Percentiles rank a stretch among this genome's conserved stretches.
These are phyloP conservation scores for Pseudogymnoascus sp. DNA, from an alignment of 2,329 filamentous ascomycete species.

Conservation along the genomic window DNA sequence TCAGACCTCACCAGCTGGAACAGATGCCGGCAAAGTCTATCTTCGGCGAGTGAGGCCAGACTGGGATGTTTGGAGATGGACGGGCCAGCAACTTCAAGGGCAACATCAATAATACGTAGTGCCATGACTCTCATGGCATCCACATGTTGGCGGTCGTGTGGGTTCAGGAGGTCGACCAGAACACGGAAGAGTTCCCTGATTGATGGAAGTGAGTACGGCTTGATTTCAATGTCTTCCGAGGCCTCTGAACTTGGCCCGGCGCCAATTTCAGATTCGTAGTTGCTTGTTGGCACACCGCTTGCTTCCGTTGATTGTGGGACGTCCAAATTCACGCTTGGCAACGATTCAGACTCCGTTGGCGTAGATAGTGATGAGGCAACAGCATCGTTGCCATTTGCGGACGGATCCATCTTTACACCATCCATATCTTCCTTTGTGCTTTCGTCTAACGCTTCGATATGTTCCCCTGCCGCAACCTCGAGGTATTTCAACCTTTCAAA, in stretches of 20 bases:
- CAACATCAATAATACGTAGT: slow-evolving; percentile 91
- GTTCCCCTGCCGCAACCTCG: slow-evolving; percentile 64
- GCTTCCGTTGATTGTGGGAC: background rate
- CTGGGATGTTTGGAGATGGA: slow-evolving; percentile 90
- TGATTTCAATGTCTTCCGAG: slow-evolving; percentile 46
- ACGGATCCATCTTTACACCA: slow-evolving; percentile 75
- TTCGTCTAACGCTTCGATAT: slow-evolving; percentile 56
- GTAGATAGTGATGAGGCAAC: slow-evolving; percentile 44
- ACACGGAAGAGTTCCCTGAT: slow-evolving; percentile 92
- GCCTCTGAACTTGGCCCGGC: slow-evolving; percentile 23
- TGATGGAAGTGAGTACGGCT: slow-evolving; percentile 86
- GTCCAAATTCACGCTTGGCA: background rate
- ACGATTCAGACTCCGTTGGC: slow-evolving; percentile 21
- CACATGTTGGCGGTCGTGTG: slow-evolving; percentile 84
- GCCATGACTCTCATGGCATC: slow-evolving; percentile 98
- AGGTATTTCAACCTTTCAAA: slow-evolving; percentile 87
- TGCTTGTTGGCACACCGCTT: slow-evolving; percentile 1
- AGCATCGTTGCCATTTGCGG: slow-evolving; percentile 55
- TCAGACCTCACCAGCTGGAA: slow-evolving; percentile 96
- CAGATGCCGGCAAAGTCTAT: slow-evolving; percentile 84
- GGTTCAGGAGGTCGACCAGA: slow-evolving; percentile 85
- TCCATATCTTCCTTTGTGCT: slow-evolving; percentile 61
- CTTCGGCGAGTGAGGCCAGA: slow-evolving; percentile 78
- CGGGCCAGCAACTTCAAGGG: slow-evolving; percentile 88
- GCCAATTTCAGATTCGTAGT: slow-evolving; percentile 21